Evolutionary conservation across 495 filamentous ascomycete species (phyloP).

Genomic region (Penicillium bialowiezense): DNA sequence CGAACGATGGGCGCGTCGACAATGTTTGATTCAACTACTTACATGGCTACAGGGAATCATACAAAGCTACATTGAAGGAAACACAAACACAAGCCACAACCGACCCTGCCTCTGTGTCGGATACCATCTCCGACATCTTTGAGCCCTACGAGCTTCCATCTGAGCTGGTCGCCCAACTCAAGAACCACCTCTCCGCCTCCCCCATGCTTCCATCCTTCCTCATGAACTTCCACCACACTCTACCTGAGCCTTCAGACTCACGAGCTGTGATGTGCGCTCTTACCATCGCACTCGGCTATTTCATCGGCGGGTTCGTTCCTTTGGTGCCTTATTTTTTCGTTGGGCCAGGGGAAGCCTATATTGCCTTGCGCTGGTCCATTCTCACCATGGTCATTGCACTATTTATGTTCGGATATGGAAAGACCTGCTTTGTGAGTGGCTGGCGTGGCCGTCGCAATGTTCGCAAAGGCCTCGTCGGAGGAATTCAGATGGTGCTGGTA

Average conservation of each 20-base stretch:
- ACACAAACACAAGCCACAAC: slow-evolving; percentile 41
- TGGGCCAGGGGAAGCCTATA: slow-evolving; percentile 47
- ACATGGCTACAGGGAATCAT: slow-evolving; percentile 51
- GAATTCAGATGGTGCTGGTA: slow-evolving; percentile 63
- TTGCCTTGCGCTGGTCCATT: slow-evolving; percentile 67
- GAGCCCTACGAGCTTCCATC: slow-evolving; percentile 52
- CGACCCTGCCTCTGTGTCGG: slow-evolving; percentile 33
- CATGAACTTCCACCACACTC: slow-evolving; percentile 57
- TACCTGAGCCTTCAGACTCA: slow-evolving; percentile 47
- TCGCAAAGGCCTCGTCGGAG: slow-evolving; percentile 42
- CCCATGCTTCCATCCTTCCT: slow-evolving; percentile 52
- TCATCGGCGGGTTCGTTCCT: slow-evolving; percentile 70
- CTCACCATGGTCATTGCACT: slow-evolving; percentile 65
- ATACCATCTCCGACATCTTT: slow-evolving; percentile 50
- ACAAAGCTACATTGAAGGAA: slow-evolving; percentile 46
- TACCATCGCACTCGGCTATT: slow-evolving; percentile 69
- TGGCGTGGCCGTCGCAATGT: slow-evolving; percentile 38
- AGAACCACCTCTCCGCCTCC: slow-evolving; percentile 44
- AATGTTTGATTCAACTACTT: too few species aligned
- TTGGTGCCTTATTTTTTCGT: slow-evolving; percentile 78
- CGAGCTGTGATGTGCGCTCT: slow-evolving; percentile 58
- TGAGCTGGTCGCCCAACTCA: slow-evolving; percentile 42
- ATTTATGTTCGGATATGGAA: slow-evolving; percentile 70
- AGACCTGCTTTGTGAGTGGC: slow-evolving; percentile 55
- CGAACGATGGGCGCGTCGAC: too few species aligned